phyloP scores from a whole-genome alignment of 2,329 filamentous ascomycete genomes.

The Colletotrichum horii region DNA sequence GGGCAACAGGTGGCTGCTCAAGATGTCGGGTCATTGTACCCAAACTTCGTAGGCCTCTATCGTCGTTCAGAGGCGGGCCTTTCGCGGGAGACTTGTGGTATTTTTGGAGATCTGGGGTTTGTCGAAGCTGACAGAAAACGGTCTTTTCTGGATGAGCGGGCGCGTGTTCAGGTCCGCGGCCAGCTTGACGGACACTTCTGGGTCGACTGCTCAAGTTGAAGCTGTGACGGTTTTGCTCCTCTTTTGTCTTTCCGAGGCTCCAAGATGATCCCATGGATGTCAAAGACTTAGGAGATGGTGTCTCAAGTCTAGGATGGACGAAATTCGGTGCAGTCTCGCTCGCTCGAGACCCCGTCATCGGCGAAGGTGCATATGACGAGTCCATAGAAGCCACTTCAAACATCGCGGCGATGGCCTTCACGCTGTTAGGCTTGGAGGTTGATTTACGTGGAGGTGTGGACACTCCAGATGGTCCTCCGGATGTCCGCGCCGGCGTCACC shows the following conservation, averaged over 20 bases:
- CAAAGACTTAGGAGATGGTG: conserved; percentile 23
- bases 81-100: not conserved
- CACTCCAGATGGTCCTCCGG: not conserved
- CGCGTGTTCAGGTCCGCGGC: not conserved
- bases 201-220: not conserved
- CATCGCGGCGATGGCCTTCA: conserved; percentile 57
- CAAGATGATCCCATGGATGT: conserved; percentile 22
- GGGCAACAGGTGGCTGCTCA: conserved; percentile 43
- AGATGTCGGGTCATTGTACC: conserved; percentile 43
- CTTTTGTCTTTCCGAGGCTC: conserved; percentile 21
- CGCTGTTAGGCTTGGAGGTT: conserved; percentile 34
- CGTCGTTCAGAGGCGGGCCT: conserved; percentile 8
- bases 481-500: not conserved
- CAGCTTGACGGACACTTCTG: not conserved
- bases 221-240: not conserved
- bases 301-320: conserved; percentile 20
- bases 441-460: conserved; percentile 20
- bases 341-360: not conserved
- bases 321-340: not conserved
- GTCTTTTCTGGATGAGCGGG: conserved; percentile 17
- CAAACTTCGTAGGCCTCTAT: conserved; percentile 29
- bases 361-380: conserved; percentile 23
- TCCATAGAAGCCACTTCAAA: conserved; percentile 47
- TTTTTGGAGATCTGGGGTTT: not conserved
- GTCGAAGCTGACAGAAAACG: not conserved